Conservation (phyloP, 75 land plant species). For the Adiantum capillusveneris region DNA sequence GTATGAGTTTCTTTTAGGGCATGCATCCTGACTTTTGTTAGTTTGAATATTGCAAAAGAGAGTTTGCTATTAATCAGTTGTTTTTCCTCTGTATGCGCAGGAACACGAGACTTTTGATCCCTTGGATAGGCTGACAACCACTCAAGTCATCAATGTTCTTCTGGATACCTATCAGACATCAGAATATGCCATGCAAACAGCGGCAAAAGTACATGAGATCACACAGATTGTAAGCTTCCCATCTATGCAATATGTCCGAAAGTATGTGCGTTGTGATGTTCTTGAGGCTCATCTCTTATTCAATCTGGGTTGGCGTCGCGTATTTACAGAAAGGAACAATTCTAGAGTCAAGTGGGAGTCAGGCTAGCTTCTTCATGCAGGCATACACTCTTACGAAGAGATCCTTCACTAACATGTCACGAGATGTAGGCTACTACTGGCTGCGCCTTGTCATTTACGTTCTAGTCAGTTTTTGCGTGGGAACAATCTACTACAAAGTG, state of each 20-base stretch:
- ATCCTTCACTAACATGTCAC: too few species aligned
- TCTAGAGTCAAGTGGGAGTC: conserved; percentile 29
- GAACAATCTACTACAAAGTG: too few species aligned
- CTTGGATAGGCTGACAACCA: conserved; percentile 36
- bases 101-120: conserved; percentile 41
- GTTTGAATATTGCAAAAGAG: too few species aligned
- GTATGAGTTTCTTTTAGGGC: too few species aligned
- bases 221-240: conserved; percentile 38
- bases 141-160: conserved; percentile 56
- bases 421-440: too few species aligned
- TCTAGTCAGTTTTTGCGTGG: too few species aligned
- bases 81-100: conserved; percentile 14
- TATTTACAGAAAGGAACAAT: conserved; percentile 27
- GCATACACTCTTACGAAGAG: too few species aligned
- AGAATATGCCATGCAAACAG: conserved; percentile 36
- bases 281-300: neutral
- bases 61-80: too few species aligned
- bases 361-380: conserved; percentile 33
- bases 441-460: too few species aligned
- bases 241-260: neutral
- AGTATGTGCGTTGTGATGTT: neutral
- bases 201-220: conserved; percentile 49
- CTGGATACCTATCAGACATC: conserved; percentile 45
- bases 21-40: too few species aligned
- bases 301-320: neutral